A percentile compares a stretch with the other conserved stretches of the same genome.
phyloP scores from a whole-genome alignment of 2,329 filamentous ascomycete species.

The Sclerotinia sclerotiorum region DNA sequence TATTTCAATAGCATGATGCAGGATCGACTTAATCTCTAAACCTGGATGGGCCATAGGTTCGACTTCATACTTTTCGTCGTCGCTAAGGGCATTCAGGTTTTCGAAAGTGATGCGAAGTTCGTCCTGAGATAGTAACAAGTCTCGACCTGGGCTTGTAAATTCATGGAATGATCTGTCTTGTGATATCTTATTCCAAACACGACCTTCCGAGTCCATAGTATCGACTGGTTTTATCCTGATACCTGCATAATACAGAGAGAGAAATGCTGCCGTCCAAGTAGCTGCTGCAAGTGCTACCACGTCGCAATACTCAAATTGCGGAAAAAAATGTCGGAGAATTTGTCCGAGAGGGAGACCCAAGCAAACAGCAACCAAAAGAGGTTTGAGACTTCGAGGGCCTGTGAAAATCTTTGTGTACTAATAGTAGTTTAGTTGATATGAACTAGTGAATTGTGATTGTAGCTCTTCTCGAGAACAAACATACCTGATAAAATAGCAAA shows the following conservation, averaged over 20 bases:
- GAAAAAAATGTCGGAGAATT: slow-evolving; percentile 44
- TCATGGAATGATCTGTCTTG: slow-evolving; percentile 21
- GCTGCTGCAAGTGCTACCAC: slow-evolving; percentile 50
- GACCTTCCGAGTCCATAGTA: slow-evolving; percentile 4
- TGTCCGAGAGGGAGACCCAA: slow-evolving; percentile 50
- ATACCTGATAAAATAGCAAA: slow-evolving; percentile 21
- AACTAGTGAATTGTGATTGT: neutral
- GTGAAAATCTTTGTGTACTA: slow-evolving; percentile 55
- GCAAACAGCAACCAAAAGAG: slow-evolving; percentile 47
- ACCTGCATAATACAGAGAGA: slow-evolving; percentile 22
- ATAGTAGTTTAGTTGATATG: slow-evolving; percentile 8
- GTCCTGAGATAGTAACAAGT: slow-evolving; percentile 19
- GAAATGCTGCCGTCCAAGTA: slow-evolving; percentile 53
- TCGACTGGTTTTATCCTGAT: slow-evolving; percentile 17
- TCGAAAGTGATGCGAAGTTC: slow-evolving; percentile 21
- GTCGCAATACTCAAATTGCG: slow-evolving; percentile 46
- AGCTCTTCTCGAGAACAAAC: neutral
- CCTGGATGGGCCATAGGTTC: slow-evolving; percentile 18
- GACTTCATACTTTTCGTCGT: slow-evolving; percentile 20
- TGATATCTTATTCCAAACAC: slow-evolving; percentile 18
- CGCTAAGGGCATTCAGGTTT: slow-evolving; percentile 13
- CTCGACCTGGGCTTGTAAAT: slow-evolving; percentile 21
- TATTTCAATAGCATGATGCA: slow-evolving; percentile 17
- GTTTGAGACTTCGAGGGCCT: slow-evolving; percentile 49
- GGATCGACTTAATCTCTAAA: slow-evolving; percentile 18